Base-by-base conservation (phyloP, 163 green algal genomes). In the Scenedesmus sp. region DNA sequence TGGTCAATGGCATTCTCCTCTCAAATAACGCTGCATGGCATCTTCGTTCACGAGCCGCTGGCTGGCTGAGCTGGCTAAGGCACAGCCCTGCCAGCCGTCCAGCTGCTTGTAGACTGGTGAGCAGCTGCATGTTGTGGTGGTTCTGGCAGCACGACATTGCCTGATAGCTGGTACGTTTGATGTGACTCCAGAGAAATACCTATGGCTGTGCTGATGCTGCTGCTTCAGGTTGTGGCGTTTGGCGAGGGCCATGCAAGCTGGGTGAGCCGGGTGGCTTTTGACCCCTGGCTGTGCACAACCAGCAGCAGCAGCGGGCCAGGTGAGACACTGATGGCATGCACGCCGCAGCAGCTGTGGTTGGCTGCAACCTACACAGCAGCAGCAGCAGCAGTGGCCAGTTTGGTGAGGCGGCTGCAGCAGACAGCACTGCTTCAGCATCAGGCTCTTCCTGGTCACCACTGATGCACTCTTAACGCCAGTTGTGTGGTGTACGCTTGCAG, bases 171-270 rank as follows among this genome's bases (percentile, higher is more conserved):
- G 7, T 64, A 64, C 59, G 59, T 64, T 64, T 64, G 59, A 9
- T 15, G 59, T 64, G 7, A 9, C 7, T 64, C 59, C 10, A 64
- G 10, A 10, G 7, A 16, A 4, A 34, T 46, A 4, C 66, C 66
- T 79, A 23, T 52, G 46, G 57, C 83, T 59, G 12, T 90, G 66
- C 46, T 10, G 18, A 13, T 83, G 66, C 34, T 90, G 57, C 67
- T 85, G 62, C 86, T 84, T 52, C 82, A 86, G 74, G 85, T 91
- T 1, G 90, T 93, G 6, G 90, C 90, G 67, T 93, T 91, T 84
- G 95, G 96, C n/a, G 92, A 98, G 92, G 97, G 97, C 4, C 97
- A 99, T 94, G 85, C 18, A 86, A 97, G 94, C 64, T 99, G 96
- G 96, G 95, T 99, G 34, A 95, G 91, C 67, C 82, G 92, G 26